These are phyloP conservation scores for Drechslerella dactyloides DNA, from an alignment of 2,329 filamentous ascomycete genomes.

Conservation along the genomic window DNA sequence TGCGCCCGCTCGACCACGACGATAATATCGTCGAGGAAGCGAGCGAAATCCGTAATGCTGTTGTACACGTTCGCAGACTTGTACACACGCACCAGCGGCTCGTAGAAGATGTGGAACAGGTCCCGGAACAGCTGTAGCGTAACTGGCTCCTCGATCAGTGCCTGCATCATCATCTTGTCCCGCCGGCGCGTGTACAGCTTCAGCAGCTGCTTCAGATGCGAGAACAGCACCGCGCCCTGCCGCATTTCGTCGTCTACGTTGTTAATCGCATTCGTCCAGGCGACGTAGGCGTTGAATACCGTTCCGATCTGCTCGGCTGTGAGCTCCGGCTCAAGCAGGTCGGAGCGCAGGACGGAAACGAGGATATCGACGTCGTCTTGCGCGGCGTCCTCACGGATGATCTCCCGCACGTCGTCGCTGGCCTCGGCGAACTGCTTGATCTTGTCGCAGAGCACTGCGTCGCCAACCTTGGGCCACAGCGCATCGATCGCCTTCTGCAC, in stretches of 20 bases:
- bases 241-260: slow-evolving; percentile 87
- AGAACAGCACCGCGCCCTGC: slow-evolving; percentile 88
- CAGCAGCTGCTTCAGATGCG: slow-evolving; percentile 89
- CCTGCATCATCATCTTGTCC: slow-evolving; percentile 97
- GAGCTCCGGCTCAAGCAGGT: slow-evolving; percentile 74
- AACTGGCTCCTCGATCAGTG: slow-evolving; percentile 94
- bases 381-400: slow-evolving; percentile 75
- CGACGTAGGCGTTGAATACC: slow-evolving; percentile 92
- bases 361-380: slow-evolving; percentile 81
- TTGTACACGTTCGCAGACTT: slow-evolving; percentile 98
- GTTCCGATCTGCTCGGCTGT: slow-evolving; percentile 77
- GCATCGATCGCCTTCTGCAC: slow-evolving; percentile 87
- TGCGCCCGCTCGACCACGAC: slow-evolving; percentile 73
- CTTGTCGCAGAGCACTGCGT: slow-evolving; percentile 78
- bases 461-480: slow-evolving; percentile 77
- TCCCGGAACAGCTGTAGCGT: slow-evolving; percentile 95
- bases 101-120: slow-evolving; percentile 98
- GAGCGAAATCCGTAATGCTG: slow-evolving; percentile 93
- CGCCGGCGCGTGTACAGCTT: slow-evolving; percentile 89
- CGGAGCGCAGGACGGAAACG: slow-evolving; percentile 81
- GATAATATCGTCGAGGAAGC: slow-evolving; percentile 92
- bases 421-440: slow-evolving; percentile 78
- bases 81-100: slow-evolving; percentile 94
- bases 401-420: slow-evolving; percentile 74
- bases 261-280: slow-evolving; percentile 93